Evolutionary conservation across 1,139 yeast species (phyloP).

Genomic region (Eremothecium sinecaudum): DNA sequence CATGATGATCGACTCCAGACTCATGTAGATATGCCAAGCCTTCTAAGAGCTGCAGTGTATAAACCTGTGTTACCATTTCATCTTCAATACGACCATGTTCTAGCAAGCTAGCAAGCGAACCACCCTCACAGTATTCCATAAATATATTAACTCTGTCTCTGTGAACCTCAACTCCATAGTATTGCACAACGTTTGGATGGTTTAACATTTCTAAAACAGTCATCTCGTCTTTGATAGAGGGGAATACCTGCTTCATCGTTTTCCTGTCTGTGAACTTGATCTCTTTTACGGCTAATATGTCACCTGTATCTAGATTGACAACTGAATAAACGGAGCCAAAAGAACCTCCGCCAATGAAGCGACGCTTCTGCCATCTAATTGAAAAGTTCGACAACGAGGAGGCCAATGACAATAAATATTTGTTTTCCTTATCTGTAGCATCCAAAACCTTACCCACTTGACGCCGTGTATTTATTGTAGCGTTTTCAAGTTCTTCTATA

Average conservation of each 20-base stretch:
- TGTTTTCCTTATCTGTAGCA: conserved; percentile 78
- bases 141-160: conserved; percentile 90
- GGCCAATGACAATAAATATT: conserved; percentile 75
- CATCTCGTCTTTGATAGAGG: conserved; percentile 92
- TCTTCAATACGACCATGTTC: conserved; percentile 93
- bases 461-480: conserved; percentile 19
- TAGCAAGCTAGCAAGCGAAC: conserved; percentile 74
- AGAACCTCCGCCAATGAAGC: conserved; percentile 89
- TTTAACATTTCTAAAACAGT: conserved; percentile 88
- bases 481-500: conserved; percentile 28
- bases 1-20: conserved; percentile 94
- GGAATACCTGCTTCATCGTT: conserved; percentile 74
- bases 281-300: conserved; percentile 94
- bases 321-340: conserved; percentile 94
- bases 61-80: conserved; percentile 85
- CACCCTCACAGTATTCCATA: conserved; percentile 97
- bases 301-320: conserved; percentile 88
- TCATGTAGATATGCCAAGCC: conserved; percentile 92
- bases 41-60: conserved; percentile 86
- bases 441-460: conserved; percentile 84
- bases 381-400: conserved; percentile 86
- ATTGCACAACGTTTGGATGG: conserved; percentile 93
- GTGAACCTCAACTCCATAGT: conserved; percentile 95
- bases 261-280: conserved; percentile 85
- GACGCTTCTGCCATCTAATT: conserved; percentile 95